phyloP scores from a whole-genome alignment of 108 stramenopile species.

The Mediolabrus comicus region DNA sequence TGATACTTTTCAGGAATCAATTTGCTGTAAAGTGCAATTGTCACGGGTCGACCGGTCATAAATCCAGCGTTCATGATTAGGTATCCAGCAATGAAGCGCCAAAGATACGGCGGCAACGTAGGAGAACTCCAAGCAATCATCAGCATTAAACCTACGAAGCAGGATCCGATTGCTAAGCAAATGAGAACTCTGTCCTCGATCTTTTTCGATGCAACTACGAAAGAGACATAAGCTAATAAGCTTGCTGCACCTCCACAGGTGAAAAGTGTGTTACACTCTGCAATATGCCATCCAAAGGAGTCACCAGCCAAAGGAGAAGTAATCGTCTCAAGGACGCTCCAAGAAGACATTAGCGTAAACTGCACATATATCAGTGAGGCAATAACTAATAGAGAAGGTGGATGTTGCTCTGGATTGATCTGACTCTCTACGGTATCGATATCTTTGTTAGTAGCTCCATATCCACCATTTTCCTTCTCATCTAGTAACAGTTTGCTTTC shows the following conservation, averaged over 20 bases:
- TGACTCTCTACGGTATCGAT: neutral
- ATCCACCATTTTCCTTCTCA: neutral
- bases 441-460: neutral
- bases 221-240: constrained; percentile 8
- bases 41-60: constrained; percentile 19
- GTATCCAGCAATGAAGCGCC: constrained; percentile 9
- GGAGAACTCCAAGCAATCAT: constrained; percentile 8
- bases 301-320: neutral
- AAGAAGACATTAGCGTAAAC: neutral
- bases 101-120: neutral
- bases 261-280: neutral
- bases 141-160: constrained; percentile 4
- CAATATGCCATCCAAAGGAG: neutral
- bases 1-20: constrained; percentile 6
- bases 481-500: neutral
- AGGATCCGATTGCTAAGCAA: neutral
- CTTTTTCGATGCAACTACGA: constrained; percentile 10
- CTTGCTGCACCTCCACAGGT: constrained; percentile 3
- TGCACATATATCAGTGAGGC: neutral
- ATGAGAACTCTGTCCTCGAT: constrained; percentile 16
- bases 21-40: constrained; percentile 19
- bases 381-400: neutral
- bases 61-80: constrained; percentile 14
- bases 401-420: neutral
- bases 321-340: neutral